Conservation (phyloP, 2,329 filamentous ascomycete genomes). For the Epichloe gansuensis region DNA sequence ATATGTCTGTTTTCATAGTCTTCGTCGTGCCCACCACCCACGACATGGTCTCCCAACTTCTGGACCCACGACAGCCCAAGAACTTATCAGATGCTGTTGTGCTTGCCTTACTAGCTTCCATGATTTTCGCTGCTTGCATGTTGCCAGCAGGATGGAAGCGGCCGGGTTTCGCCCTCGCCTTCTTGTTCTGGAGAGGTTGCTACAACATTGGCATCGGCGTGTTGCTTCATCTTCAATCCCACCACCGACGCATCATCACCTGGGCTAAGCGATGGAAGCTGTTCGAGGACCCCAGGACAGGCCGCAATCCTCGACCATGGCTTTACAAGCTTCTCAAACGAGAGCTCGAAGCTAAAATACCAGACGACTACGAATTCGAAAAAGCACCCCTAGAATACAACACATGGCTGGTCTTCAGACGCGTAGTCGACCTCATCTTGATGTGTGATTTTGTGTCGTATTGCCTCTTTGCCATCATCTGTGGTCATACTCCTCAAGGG, state of each 20-base stretch:
- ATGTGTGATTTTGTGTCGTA: slow-evolving; percentile 99
- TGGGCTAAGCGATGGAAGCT: slow-evolving; percentile 81
- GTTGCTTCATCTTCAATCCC: slow-evolving; percentile 78
- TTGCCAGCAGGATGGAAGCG: slow-evolving; percentile 58
- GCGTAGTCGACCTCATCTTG: slow-evolving; percentile 89
- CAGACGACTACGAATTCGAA: slow-evolving; percentile 85
- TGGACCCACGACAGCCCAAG: slow-evolving; percentile 90
- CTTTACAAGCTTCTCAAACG: slow-evolving; percentile 74
- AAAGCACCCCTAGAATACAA: slow-evolving; percentile 95
- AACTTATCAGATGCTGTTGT: slow-evolving; percentile 79
- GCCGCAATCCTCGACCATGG: slow-evolving; percentile 68
- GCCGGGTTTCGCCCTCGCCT: slow-evolving; percentile 68
- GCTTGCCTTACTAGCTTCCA: slow-evolving; percentile 60
- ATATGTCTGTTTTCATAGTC: slow-evolving; percentile 38
- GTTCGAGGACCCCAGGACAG: slow-evolving; percentile 72
- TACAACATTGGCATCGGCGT: slow-evolving; percentile 94
- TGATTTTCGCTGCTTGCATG: slow-evolving; percentile 60
- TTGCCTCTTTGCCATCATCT: slow-evolving; percentile 87
- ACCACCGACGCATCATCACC: slow-evolving; percentile 69
- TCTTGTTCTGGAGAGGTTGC: slow-evolving; percentile 80
- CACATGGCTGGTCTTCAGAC: slow-evolving; percentile 92
- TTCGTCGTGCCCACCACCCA: slow-evolving; percentile 93
- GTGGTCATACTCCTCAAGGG: slow-evolving; percentile 58
- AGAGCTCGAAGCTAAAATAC: slow-evolving; percentile 91
- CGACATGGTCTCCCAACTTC: slow-evolving; percentile 96